These are phyloP conservation scores for Halenospora varia DNA, from an alignment of 495 filamentous ascomycete species.

Conservation along the genomic window DNA sequence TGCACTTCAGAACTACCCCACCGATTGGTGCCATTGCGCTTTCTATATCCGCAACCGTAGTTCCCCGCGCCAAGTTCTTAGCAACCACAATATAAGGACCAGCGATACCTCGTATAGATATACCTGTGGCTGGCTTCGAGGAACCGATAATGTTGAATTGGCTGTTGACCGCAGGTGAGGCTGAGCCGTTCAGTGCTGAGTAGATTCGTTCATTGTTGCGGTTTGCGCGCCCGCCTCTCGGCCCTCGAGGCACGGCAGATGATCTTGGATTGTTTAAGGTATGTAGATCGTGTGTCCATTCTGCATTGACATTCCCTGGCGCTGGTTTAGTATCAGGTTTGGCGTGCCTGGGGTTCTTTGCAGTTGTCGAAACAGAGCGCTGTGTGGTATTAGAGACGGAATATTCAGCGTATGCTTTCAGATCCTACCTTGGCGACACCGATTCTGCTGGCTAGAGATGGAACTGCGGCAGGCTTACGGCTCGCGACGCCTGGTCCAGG, in stretches of 20 bases:
- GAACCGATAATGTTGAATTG: slow-evolving; percentile 28
- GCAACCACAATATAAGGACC: slow-evolving; percentile 81
- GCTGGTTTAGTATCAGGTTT: slow-evolving; percentile 28
- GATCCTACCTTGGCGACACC: slow-evolving; percentile 16
- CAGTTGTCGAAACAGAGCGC: slow-evolving; percentile 43
- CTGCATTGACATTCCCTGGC: slow-evolving; percentile 45
- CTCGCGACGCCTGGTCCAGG: slow-evolving; percentile 40
- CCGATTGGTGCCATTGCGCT: slow-evolving; percentile 71
- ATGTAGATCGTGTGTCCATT: slow-evolving; percentile 57
- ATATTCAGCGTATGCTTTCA: not conserved
- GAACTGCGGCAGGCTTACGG: slow-evolving; percentile 37
- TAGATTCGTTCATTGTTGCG: slow-evolving; percentile 30
- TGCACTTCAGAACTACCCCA: slow-evolving; percentile 68
- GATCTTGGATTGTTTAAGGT: slow-evolving; percentile 30
- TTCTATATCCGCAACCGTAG: slow-evolving; percentile 92
- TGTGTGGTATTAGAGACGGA: slow-evolving; percentile 16
- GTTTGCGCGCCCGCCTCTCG: slow-evolving; percentile 27
- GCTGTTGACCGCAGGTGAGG: slow-evolving; percentile 25
- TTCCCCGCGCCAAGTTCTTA: slow-evolving; percentile 88
- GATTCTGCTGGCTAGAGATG: slow-evolving; percentile 68
- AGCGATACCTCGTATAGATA: slow-evolving; percentile 76
- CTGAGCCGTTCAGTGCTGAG: slow-evolving; percentile 29
- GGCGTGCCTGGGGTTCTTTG: slow-evolving; percentile 29
- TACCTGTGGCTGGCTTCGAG: slow-evolving; percentile 36
- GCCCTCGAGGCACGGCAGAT: slow-evolving; percentile 25